A percentile compares a stretch with the other conserved stretches of the same genome.
Conservation (phyloP, 139 green algal genomes). For the Micromonas commoda region DNA sequence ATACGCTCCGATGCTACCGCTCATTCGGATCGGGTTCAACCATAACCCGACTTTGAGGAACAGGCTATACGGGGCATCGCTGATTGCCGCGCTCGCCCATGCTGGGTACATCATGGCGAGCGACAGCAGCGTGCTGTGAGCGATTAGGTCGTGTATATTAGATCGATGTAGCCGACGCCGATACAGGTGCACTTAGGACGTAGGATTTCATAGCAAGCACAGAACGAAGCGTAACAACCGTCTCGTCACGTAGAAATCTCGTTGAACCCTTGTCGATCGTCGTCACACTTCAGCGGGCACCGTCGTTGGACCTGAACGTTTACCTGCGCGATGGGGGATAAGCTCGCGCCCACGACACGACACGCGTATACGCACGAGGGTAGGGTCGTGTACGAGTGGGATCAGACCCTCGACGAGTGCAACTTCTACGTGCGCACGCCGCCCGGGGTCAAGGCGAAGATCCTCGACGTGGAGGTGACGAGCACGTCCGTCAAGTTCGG, state of each 20-base stretch:
- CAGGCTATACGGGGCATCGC: neutral
- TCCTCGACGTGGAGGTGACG: constrained; percentile 56
- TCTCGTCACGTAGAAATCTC: neutral
- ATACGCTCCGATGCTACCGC: constrained; percentile 12
- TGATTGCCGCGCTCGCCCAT: constrained; percentile 9
- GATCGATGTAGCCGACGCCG: neutral
- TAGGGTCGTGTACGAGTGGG: constrained; percentile 77
- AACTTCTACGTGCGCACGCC: constrained; percentile 76
- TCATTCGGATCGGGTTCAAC: neutral
- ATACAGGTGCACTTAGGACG: too few species aligned
- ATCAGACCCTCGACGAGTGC: constrained; percentile 74
- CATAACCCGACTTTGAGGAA: neutral
- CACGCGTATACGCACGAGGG: constrained; percentile 54
- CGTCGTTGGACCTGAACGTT: too few species aligned
- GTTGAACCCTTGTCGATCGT: neutral
- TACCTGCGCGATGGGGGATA: constrained; percentile 20
- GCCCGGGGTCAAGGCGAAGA: constrained; percentile 55
- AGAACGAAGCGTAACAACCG: neutral
- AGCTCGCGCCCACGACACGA: constrained; percentile 43
- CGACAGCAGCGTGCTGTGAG: constrained; percentile 12
- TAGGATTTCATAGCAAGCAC: too few species aligned
- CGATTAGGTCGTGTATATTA: neutral
- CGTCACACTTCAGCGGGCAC: neutral
- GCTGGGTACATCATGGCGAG: constrained; percentile 18
- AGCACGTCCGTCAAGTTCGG: constrained; percentile 55